Conservation (phyloP, 495 filamentous ascomycete species). For the Thermothielavioides terrestris region DNA sequence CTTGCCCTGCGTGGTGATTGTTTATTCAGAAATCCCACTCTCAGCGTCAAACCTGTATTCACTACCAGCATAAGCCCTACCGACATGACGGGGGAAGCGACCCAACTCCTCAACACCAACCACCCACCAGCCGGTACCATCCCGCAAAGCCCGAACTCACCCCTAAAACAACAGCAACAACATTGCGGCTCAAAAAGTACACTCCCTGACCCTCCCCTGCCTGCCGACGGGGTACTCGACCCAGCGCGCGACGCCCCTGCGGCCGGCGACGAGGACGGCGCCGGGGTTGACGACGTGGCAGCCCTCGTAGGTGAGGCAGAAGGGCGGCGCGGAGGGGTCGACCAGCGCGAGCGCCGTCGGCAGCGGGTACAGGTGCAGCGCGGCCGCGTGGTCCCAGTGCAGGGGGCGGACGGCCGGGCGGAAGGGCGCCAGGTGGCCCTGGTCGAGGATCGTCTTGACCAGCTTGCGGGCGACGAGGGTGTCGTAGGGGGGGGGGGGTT, state of each 20-base stretch:
- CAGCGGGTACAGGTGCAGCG: constrained; percentile 76
- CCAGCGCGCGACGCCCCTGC: constrained; percentile 63
- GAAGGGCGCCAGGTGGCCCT: constrained; percentile 82
- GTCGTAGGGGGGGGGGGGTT: constrained; percentile 37
- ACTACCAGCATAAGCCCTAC: too few relatives aligned
- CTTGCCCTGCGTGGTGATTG: too few relatives aligned
- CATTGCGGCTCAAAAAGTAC: constrained; percentile 25
- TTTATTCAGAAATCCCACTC: too few relatives aligned
- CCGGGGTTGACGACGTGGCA: constrained; percentile 96
- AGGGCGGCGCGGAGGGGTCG: constrained; percentile 70
- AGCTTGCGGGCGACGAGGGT: constrained; percentile 63
- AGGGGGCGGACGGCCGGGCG: constrained; percentile 65
- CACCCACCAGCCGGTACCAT: neutral
- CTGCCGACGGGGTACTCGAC: constrained; percentile 69
- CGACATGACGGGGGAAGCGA: too few relatives aligned
- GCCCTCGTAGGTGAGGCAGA: constrained; percentile 83
- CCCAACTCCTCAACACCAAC: neutral
- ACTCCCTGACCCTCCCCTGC: constrained; percentile 38
- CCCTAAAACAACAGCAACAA: neutral
- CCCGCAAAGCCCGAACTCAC: too few relatives aligned
- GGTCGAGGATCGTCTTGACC: constrained; percentile 87
- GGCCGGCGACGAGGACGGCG: constrained; percentile 53
- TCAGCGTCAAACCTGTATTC: too few relatives aligned
- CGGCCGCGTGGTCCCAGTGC: constrained; percentile 72
- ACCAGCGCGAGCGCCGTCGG: constrained; percentile 75